These are phyloP conservation scores for Cladobotryum protrusum DNA, from an alignment of 2,329 filamentous ascomycete species.

Conservation along the genomic window DNA sequence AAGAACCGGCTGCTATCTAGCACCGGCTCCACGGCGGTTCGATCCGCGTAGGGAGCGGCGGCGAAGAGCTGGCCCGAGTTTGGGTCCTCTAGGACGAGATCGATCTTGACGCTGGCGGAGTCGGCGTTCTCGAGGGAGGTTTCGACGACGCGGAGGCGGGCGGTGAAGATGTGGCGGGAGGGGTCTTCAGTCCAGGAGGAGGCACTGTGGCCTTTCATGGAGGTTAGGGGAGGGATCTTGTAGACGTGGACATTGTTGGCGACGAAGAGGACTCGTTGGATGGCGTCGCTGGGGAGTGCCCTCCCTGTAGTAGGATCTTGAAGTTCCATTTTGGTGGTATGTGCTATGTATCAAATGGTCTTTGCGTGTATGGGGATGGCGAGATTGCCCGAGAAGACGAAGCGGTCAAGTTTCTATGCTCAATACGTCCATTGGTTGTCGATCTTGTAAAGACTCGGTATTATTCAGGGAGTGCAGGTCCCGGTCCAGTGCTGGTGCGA, in stretches of 20 bases:
- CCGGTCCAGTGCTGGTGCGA: too few species aligned
- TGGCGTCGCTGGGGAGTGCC: constrained; percentile 65
- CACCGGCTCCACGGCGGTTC: constrained; percentile 66
- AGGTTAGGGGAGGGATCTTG: constrained; percentile 73
- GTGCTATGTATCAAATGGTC: neutral
- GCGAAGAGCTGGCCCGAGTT: constrained; percentile 71
- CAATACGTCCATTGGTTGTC: too few species aligned
- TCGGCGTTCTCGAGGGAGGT: constrained; percentile 49
- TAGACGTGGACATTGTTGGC: constrained; percentile 74
- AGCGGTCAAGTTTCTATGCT: too few species aligned
- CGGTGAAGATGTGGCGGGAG: constrained; percentile 76
- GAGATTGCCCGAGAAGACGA: neutral
- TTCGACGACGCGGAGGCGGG: constrained; percentile 71
- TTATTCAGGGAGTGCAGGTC: too few species aligned
- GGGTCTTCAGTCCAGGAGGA: constrained; percentile 68
- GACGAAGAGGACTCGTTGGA: constrained; percentile 79
- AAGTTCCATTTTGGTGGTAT: constrained; percentile 44
- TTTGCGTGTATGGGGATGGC: neutral
- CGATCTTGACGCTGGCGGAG: constrained; percentile 56
- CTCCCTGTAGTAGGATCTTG: constrained; percentile 66
- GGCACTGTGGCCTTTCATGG: constrained; percentile 73
- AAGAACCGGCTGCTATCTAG: constrained; percentile 80
- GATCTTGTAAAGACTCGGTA: too few species aligned
- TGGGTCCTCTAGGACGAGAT: constrained; percentile 74
- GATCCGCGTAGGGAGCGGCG: constrained; percentile 67